Percentiles rank a stretch among this genome's conserved stretches.
These are phyloP conservation scores for Rhynchosporium graminicola DNA, from an alignment of 2,329 filamentous ascomycete species.

Conservation along the genomic window DNA sequence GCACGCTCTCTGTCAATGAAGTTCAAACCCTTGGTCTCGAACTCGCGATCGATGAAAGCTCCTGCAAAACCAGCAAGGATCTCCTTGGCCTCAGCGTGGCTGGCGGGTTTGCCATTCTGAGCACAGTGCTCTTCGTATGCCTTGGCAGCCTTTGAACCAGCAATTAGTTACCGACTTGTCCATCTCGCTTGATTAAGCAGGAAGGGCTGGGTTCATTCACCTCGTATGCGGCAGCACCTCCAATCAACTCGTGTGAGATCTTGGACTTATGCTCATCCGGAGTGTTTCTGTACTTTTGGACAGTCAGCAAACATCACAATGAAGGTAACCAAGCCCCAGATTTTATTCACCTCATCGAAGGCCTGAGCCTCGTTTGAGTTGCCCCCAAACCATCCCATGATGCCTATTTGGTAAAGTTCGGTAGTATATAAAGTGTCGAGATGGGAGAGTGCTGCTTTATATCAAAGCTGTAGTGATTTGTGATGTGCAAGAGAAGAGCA, in stretches of 20 bases:
- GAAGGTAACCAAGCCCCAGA: too few species aligned
- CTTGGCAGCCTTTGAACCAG: conserved; percentile 14
- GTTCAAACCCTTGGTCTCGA: conserved; percentile 20
- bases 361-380: conserved; percentile 21
- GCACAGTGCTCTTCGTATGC: conserved; percentile 19
- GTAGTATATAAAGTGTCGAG: not conserved
- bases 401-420: not conserved
- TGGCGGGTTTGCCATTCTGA: conserved; percentile 16
- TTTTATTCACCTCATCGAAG: conserved; percentile 15
- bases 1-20: conserved; percentile 20
- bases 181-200: not conserved
- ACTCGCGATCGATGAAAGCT: conserved; percentile 23
- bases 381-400: conserved; percentile 23
- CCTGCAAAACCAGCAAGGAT: conserved; percentile 22
- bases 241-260: conserved; percentile 23
- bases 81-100: conserved; percentile 23
- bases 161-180: not conserved
- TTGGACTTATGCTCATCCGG: conserved; percentile 24
- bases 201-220: not conserved
- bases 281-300: conserved; percentile 18
- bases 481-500: not conserved
- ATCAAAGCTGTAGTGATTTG: not conserved
- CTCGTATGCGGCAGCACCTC: conserved; percentile 23
- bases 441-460: not conserved
- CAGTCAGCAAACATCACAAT: not conserved